Conservation (phyloP, 768 basidiomycete genomes). For the Kwoniella europaea region DNA sequence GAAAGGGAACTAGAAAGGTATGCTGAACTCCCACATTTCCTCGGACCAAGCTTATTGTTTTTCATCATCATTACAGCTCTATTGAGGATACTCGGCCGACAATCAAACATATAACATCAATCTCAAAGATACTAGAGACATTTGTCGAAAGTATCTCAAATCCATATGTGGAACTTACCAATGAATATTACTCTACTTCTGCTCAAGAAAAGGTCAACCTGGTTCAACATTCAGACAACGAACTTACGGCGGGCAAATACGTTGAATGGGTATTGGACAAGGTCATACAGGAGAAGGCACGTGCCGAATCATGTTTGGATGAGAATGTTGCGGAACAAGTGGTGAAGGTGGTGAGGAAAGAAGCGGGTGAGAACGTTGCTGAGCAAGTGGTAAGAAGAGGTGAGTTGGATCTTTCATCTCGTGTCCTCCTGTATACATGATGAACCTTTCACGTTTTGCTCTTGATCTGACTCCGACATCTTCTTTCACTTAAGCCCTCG, state of each 20-base stretch:
- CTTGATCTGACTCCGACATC: no score
- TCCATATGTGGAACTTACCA: slow-evolving; percentile 33
- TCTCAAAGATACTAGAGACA: slow-evolving; percentile 28
- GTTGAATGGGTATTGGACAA: slow-evolving; percentile 47
- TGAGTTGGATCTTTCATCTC: slow-evolving; percentile 20
- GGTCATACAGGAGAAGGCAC: slow-evolving; percentile 42
- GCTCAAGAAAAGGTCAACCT: background rate
- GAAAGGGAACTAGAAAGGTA: slow-evolving; percentile 33
- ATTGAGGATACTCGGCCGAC: slow-evolving; percentile 21
- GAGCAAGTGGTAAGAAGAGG: slow-evolving; percentile 36
- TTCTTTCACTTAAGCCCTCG: slow-evolving; percentile 34
- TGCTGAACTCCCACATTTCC: background rate
- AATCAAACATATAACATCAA: slow-evolving; percentile 17
- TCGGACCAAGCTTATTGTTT: background rate
- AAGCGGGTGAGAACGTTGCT: slow-evolving; percentile 32
- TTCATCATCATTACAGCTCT: slow-evolving; percentile 5
- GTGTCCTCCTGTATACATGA: background rate
- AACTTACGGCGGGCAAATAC: slow-evolving; percentile 35
- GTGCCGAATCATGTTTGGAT: slow-evolving; percentile 29
- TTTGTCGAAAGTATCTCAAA: slow-evolving; percentile 16
- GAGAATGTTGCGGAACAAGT: slow-evolving; percentile 29
- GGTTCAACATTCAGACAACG: slow-evolving; percentile 5
- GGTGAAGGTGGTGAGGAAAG: slow-evolving; percentile 31
- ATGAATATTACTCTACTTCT: slow-evolving; percentile 17
- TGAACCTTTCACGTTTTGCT: background rate